Evolutionary conservation across 208 protist genomes (phyloP).

Genomic region (Trypanosoma conorhini): DNA sequence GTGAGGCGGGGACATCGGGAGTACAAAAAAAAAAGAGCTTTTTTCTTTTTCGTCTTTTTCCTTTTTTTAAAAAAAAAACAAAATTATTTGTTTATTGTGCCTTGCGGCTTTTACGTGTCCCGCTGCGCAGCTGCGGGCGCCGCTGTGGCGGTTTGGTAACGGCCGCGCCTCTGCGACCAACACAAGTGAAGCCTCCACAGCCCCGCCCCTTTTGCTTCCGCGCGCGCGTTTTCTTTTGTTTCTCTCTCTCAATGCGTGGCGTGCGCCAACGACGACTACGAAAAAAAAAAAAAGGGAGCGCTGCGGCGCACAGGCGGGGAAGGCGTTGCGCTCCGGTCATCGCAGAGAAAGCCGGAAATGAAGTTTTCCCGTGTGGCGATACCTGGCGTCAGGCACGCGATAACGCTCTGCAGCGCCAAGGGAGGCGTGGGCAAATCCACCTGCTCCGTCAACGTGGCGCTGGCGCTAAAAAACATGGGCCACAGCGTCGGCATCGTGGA

Average conservation of each 20-base stretch:
- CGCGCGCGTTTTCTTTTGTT: no score
- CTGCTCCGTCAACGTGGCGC: constrained; percentile 85
- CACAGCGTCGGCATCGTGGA: constrained; percentile 87
- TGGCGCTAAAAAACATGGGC: constrained; percentile 85
- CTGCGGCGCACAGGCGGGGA: not conserved
- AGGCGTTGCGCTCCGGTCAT: not conserved
- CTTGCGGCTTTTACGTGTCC: not conserved
- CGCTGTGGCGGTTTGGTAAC: no score
- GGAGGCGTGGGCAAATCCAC: constrained; percentile 95
- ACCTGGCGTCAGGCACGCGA: constrained; percentile 76
- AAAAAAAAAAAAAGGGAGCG: not conserved
- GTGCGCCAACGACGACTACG: no score
- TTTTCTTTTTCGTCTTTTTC: constrained; percentile 11
- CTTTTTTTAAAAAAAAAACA: constrained; percentile 2
- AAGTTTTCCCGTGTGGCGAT: constrained; percentile 79
- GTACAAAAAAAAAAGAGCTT: constrained; percentile 13
- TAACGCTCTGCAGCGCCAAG: constrained; percentile 91
- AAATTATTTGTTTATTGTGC: not conserved
- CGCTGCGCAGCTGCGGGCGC: no score
- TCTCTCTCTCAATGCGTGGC: no score
- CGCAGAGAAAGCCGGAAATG: not conserved
- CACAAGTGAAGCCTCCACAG: no score
- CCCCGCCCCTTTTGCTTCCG: no score
- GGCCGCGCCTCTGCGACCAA: no score
- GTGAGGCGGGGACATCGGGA: not conserved